Base-by-base conservation (phyloP, 768 basidiomycete species). In the Suillus fuscotomentosus region DNA sequence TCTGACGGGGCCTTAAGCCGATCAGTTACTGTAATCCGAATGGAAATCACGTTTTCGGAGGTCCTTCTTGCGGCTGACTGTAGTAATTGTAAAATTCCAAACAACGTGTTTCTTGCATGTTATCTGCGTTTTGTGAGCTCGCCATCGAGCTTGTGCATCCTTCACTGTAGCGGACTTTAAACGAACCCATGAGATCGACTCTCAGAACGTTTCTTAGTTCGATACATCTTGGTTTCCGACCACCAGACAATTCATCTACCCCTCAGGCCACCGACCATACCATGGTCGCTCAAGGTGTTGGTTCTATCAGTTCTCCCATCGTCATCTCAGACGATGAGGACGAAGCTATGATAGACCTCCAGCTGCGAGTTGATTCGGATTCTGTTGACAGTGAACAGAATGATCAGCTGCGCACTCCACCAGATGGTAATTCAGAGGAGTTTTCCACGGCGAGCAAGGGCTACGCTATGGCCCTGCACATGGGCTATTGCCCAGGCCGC, bases 311-410 rank as follows among this genome's bases (percentile, higher is more conserved):
- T 36, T 74, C 73, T 53, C 74, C 74, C 43, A 75, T 74, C 57
- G 64, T 71, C 55, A 71, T 75, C 20, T 72, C 72, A 13, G 73
- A 75, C 34, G 74, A 75, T 55, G 73, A 73, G 53, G 63, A 67
- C 14, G 66, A 70, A 36, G 67, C 69, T 55, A 48, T 69, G 48
- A 65, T 67, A 34, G 66, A 67, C 41, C 51, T 39, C 17, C 61
- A 62, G n/a, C 61, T 66, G 36, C 61, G 31, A 38, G 34, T 43
- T n/a, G 48, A 57, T 43, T 22, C 51, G 2, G 55, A 62, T 42
- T 62, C 61, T 31, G 50, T 22, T 9, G 24, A 62, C n/a, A 22
- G 38, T 60, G 61, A 62, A 24, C 57, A 59, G 41, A 59, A 41
- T 17, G 57, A 61, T 54, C 55, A 17, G 20, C 51, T 20, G 20